Evolutionary conservation across 371 early-diverging fungal genomes (phyloP).

Genomic region (Lichtheimia hyalospora): DNA sequence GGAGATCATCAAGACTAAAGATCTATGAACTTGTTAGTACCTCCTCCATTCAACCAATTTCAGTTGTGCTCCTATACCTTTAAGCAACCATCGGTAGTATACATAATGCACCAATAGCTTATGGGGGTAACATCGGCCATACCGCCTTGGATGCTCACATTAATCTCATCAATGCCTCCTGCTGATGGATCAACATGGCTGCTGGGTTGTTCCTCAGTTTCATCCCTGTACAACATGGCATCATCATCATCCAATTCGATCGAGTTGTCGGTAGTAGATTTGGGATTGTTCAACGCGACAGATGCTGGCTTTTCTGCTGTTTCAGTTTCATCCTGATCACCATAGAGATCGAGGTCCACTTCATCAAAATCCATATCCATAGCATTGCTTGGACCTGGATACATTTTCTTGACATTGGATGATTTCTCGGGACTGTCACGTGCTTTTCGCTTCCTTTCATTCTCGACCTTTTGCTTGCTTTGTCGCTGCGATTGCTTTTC

Average conservation of each 20-base stretch:
- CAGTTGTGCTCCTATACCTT: slow-evolving; percentile 5
- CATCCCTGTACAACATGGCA: slow-evolving; percentile 24
- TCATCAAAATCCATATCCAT: slow-evolving; percentile 47
- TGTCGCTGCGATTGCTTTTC: slow-evolving; percentile 15
- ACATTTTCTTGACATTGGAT: slow-evolving; percentile 17
- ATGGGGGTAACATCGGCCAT: slow-evolving; percentile 22
- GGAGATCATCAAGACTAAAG: slow-evolving; percentile 70
- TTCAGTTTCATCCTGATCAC: slow-evolving; percentile 29
- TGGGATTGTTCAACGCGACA: not conserved
- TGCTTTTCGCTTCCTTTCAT: slow-evolving; percentile 31
- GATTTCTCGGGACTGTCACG: slow-evolving; percentile 11
- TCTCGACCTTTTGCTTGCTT: slow-evolving; percentile 3
- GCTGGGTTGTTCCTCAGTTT: not conserved
- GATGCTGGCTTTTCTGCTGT: not conserved
- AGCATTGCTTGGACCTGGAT: slow-evolving; percentile 7
- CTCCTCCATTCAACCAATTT: too few species aligned
- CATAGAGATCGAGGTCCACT: slow-evolving; percentile 68
- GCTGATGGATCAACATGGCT: slow-evolving; percentile 2
- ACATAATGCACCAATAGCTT: slow-evolving; percentile 41
- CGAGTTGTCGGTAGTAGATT: slow-evolving; percentile 2
- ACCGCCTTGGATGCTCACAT: slow-evolving; percentile 40
- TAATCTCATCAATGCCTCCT: slow-evolving; percentile 38
- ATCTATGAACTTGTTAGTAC: slow-evolving; percentile 36
- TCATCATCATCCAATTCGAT: slow-evolving; percentile 38
- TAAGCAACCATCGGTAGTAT: slow-evolving; percentile 32